Base-by-base conservation (phyloP, 192 early-diverging fungal genomes). In the Coemansia sp. region DNA sequence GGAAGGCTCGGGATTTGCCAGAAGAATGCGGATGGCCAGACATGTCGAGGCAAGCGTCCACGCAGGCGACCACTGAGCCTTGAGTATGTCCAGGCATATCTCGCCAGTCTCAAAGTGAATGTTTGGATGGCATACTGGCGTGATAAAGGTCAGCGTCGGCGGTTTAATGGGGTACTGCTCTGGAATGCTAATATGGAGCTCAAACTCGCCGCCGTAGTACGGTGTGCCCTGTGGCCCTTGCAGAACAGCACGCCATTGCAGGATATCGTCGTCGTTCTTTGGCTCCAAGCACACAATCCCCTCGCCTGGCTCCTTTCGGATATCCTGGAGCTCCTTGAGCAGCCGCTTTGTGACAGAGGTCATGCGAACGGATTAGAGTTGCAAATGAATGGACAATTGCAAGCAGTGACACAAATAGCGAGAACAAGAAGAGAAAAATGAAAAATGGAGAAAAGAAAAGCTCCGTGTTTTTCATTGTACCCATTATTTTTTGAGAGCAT, bases 51-150 rank as follows among this genome's bases (percentile, higher is more conserved):
- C 79, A 19, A 99, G 85, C 36, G 94, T 97, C 94, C 94, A 99
- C 17, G 93, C 90, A 10, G 97, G 97, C 40, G 91, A 90, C 97
- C 97, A 99, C 59, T 89, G 90, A 29, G 91, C 84, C 65, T 94
- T 95, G 40, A 99, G 83, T 38, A 99, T 87, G 81, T 99, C 97
- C 58, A 99, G 82, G 62, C 97, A 99, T 59, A 99, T 97, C 73
- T 97, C 94, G 19, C 97, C 97, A 0, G 93, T 95, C 85, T 94
- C 78, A 57, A 92, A 95, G 78, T 95, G 89, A 62, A 99, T 90
- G 72, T 99, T 99, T 50, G 95, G 95, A 61, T 97, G 95, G 70
- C 90, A 97, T 71, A 94, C 87, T n/a, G 91, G 89, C 22, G 89
- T 92, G 9, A 87, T 71, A 74, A 97, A 95, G 3, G 73, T 74